Evolutionary conservation across 2,329 filamentous ascomycete genomes (phyloP), one percentile per base, ranked within the genome.

Genomic region (Beauveria sp.): DNA sequence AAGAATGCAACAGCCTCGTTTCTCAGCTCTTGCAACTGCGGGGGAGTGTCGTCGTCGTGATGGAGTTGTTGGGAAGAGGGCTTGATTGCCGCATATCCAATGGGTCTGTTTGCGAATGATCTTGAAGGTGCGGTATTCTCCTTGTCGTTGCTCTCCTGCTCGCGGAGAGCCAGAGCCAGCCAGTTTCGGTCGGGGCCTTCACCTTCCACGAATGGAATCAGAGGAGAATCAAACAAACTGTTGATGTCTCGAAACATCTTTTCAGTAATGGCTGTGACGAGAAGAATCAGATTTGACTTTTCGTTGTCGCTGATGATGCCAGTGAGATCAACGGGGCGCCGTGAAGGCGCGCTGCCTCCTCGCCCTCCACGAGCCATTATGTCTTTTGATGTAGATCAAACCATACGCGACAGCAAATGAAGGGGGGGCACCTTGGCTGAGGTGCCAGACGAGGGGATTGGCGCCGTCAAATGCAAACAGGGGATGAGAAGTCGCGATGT

Each of bases 1-100:
- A 93, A 96, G 70, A 88, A 86, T 7, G 80, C 76, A 5, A 96
- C 71, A 1, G 87, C 82, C 60, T 88, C 86, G 65, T 83, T 85
- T 76, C 87, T 92, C 67, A 92, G 74, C 67, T 90, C 87, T 62
- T 81, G 76, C 64, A 88, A 80, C 62, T 79, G 74, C 5, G 77
- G 73, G 40, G 24, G 71, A 65, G 43, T 72, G 34, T 51, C 34
- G 7, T 18, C 46, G 46, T 51, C 31, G 5, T 38, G 20, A n/a
- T 26, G 28, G n/a, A 34, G 28, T 3, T 34, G 16, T 12, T 24
- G 26, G 1, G 49, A 3, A 70, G 18, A 72, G 64, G 49, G 73
- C 71, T 42, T 74, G 69, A 42, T 74, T 72, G 20, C 72, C 67
- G 26, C 69, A 64, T 26, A 69, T 67, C n/a, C 69, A 64, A 49